Base-by-base conservation (phyloP, 164 flowering plant genomes). In the Tetracentron sinense region DNA sequence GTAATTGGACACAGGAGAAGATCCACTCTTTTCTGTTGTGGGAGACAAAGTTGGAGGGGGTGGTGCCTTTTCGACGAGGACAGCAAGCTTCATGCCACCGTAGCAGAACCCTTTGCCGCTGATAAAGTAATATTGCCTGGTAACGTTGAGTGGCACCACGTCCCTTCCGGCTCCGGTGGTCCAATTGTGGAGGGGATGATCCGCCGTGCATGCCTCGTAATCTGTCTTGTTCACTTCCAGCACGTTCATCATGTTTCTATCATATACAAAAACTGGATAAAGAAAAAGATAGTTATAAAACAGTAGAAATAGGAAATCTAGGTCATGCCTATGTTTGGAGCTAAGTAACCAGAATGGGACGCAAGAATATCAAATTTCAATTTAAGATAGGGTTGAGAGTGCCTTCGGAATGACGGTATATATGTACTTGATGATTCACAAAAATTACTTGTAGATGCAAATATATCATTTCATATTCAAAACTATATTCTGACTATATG, bases 81-180 rank as follows among this genome's bases (percentile, higher is more conserved):
- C 56, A 6, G 86, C 84, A 2, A 86, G 6, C 63, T 86, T 89
- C 89, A 83, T 81, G 51, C 90, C 92, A 0, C 84, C 62, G 48
- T 47, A 85, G 75, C 96, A 89, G 72, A 73, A 79, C 0, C 96
- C 92, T 6, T 79, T 78, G 49, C 89, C 81, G 31, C 86, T 85
- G 21, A 83, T 74, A 79, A 86, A 76, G 63, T 86, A 89, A 70
- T 77, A 81, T 42, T 69, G 42, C 7, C 74, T 73, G 16, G 92
- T 82, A 49, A 63, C 79, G 50, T 85, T 86, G 54, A 89, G 83
- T 4, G 78, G 86, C 57, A 83, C 87, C 54, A 85, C 87, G 46
- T 86, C 96, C 38, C 96, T 72, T 58, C 94, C 94, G 2, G 85
- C 88, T 33, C 90, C 90, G 0, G 60, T 61, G 0, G 88, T 82